These are phyloP conservation scores for Leccinum sublutescens DNA, from an alignment of 768 basidiomycete genomes.

Conservation along the genomic window DNA sequence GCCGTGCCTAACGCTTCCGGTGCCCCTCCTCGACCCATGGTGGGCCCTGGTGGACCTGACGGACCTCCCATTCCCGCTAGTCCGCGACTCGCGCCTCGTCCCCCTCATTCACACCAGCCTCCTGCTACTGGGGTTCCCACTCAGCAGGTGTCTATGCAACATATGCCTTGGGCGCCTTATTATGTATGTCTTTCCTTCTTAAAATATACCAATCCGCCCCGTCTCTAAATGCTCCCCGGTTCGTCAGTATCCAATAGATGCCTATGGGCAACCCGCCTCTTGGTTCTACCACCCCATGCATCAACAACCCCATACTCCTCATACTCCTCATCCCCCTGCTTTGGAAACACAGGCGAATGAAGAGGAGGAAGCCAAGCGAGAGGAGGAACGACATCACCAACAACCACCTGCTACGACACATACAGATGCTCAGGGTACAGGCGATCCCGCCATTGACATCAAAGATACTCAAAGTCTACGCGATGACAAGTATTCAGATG, in stretches of 20 bases:
- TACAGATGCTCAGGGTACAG: constrained; percentile 4
- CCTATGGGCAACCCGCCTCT: constrained; percentile 43
- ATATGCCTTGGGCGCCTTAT: constrained; percentile 45
- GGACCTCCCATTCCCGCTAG: constrained; percentile 53
- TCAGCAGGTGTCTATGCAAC: constrained; percentile 40
- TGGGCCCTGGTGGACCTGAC: constrained; percentile 49
- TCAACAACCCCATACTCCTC: constrained; percentile 45
- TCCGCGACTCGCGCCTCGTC: constrained; percentile 62
- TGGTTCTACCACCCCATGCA: constrained; percentile 42
- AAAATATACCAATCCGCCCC: neutral
- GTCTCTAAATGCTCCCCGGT: constrained; percentile 4
- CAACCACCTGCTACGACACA: too few species aligned
- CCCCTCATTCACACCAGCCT: constrained; percentile 45
- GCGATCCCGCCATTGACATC: constrained; percentile 8
- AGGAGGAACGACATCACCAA: constrained; percentile 33
- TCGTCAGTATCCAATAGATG: constrained; percentile 44
- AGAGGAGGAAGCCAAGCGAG: constrained; percentile 43
- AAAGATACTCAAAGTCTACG: too few species aligned
- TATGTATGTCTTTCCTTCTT: constrained; percentile 49
- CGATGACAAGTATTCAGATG: too few species aligned
- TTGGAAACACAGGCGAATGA: constrained; percentile 38
- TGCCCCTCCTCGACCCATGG: constrained; percentile 45
- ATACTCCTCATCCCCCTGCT: constrained; percentile 41
- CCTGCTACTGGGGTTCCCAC: constrained; percentile 54
- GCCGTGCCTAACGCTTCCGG: constrained; percentile 60